A percentile compares a stretch with the other conserved stretches of the same genome.
phyloP scores from a whole-genome alignment of 768 basidiomycete species.

The Terana coerulea region DNA sequence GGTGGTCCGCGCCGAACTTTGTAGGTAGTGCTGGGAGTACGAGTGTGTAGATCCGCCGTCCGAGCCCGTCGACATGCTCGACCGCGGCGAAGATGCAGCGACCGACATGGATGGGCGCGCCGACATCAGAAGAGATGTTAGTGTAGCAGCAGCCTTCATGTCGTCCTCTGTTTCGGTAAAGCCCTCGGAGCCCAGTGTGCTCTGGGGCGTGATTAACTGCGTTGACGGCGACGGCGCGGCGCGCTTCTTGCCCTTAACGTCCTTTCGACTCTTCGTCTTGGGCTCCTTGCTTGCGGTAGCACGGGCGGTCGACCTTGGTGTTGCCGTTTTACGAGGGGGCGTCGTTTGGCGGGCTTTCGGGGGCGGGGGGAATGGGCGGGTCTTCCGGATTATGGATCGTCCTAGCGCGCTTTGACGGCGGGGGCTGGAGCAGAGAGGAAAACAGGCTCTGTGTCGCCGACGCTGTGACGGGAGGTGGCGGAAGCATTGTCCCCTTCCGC shows the following conservation, averaged over 20 bases:
- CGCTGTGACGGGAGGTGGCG: conserved; percentile 28
- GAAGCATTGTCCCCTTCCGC: conserved; percentile 26
- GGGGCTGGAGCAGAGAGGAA: conserved; percentile 70
- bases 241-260: conserved; percentile 17
- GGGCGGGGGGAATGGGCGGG: conserved; percentile 59
- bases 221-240: conserved; percentile 15
- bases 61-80: conserved; percentile 65
- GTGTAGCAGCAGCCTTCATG: conserved; percentile 79
- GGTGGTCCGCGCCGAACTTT: conserved; percentile 58
- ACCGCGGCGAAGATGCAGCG: conserved; percentile 65
- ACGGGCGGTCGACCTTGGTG: conserved; percentile 18
- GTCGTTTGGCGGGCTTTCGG: conserved; percentile 24
- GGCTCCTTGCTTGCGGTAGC: conserved; percentile 13
- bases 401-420: conserved; percentile 70
- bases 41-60: conserved; percentile 62
- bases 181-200: conserved; percentile 11
- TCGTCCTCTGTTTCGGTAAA: conserved; percentile 39
- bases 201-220: conserved; percentile 15
- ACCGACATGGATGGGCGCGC: conserved; percentile 54
- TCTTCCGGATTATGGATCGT: conserved; percentile 75
- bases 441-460: conserved; percentile 60
- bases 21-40: conserved; percentile 59
- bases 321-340: conserved; percentile 19
- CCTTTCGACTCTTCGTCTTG: conserved; percentile 20
- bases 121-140: conserved; percentile 67